These are phyloP conservation scores for Gleditsia sinensis DNA, from an alignment of 306 rosid species.

Conservation along the genomic window DNA sequence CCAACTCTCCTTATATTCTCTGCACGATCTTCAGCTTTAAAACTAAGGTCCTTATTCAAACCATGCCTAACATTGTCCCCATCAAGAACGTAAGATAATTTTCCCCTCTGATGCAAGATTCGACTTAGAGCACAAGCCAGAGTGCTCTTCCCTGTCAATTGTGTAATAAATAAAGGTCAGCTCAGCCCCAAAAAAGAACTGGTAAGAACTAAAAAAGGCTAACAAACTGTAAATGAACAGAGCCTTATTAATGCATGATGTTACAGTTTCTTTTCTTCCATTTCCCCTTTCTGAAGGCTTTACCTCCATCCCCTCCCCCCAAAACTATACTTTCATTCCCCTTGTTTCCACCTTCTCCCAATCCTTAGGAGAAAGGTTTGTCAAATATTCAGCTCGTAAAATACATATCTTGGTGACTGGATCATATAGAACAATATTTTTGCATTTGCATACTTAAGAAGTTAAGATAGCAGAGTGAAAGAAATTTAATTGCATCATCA, in stretches of 20 bases:
- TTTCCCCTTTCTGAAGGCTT: neutral
- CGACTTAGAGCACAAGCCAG: slow-evolving; percentile 74
- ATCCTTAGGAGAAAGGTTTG: neutral
- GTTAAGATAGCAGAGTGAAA: neutral
- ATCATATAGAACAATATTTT: neutral
- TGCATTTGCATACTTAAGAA: slow-evolving; percentile 3
- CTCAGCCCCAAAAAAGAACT: neutral
- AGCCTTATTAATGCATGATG: neutral
- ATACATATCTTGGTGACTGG: neutral
- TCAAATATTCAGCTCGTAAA: neutral
- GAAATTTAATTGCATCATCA: neutral
- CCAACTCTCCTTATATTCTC: slow-evolving; percentile 81
- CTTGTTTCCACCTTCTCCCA: neutral
- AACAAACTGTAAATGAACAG: neutral
- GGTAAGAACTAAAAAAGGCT: neutral
- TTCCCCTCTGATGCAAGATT: slow-evolving; percentile 63
- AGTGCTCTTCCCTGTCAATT: slow-evolving; percentile 71
- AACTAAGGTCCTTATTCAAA: slow-evolving; percentile 69
- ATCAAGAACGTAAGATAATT: slow-evolving; percentile 69
- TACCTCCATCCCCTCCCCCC: neutral
- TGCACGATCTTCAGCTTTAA: slow-evolving; percentile 68
- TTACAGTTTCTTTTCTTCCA: neutral
- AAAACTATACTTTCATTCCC: no score
- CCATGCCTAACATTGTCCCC: slow-evolving; percentile 89
- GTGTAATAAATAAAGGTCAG: neutral